A percentile compares a stretch with the other conserved stretches of the same genome.
phyloP scores from a whole-genome alignment of 108 stramenopile species.

The Asterionellopsis glacialis region DNA sequence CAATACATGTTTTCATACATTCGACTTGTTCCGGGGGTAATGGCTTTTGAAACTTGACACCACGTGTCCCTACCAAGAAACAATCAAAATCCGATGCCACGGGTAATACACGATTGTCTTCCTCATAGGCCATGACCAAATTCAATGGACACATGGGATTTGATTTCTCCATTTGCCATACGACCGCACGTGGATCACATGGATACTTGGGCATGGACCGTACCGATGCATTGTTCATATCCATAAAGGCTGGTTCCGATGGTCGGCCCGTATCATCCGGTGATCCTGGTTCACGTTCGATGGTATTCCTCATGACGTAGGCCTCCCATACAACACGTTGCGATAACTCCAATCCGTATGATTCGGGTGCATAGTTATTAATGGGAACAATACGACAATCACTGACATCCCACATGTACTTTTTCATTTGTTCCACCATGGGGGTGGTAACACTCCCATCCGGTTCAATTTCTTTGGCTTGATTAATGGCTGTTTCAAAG shows the following conservation, averaged over 20 bases:
- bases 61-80: constrained; percentile 45
- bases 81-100: constrained; percentile 62
- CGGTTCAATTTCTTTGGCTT: too few species aligned
- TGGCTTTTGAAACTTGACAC: constrained; percentile 33
- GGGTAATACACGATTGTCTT: constrained; percentile 42
- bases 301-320: constrained; percentile 37
- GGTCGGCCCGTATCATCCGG: constrained; percentile 44
- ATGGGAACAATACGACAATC: constrained; percentile 7
- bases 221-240: constrained; percentile 50
- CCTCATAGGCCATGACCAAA: constrained; percentile 57
- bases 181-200: constrained; percentile 24
- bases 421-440: too few species aligned
- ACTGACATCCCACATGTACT: constrained; percentile 2
- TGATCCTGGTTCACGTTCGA: constrained; percentile 23
- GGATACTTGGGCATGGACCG: constrained; percentile 8
- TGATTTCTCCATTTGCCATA: constrained; percentile 15
- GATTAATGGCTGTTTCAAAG: too few species aligned
- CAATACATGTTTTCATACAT: constrained; percentile 30
- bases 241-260: constrained; percentile 43
- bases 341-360: constrained; percentile 38
- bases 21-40: constrained; percentile 46
- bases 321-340: constrained; percentile 51
- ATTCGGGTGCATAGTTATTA: constrained; percentile 26
- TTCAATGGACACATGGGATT: constrained; percentile 42
- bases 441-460: too few species aligned